A percentile compares a stretch with the other conserved stretches of the same genome.
Conservation (phyloP, 2,329 filamentous ascomycete genomes). For the Xylariaceae sp. region DNA sequence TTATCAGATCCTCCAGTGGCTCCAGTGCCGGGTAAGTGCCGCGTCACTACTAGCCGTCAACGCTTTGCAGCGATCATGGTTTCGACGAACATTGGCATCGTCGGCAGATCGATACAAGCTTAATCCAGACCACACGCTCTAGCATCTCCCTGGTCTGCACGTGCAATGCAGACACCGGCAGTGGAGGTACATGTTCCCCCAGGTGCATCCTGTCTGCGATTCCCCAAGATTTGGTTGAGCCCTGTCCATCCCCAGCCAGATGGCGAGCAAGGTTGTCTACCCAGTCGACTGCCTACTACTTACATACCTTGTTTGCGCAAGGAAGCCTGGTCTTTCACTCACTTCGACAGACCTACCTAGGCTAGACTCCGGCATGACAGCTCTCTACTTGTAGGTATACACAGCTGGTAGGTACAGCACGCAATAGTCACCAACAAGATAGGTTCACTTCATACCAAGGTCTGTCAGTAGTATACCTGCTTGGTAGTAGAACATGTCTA, state of each 20-base stretch:
- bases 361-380: not conserved
- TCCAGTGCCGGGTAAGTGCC: too few relatives aligned
- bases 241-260: conserved; percentile 3
- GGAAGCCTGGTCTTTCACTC: conserved; percentile 1
- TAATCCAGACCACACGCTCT: too few relatives aligned
- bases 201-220: conserved; percentile 1
- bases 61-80: too few relatives aligned
- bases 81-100: too few relatives aligned
- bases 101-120: too few relatives aligned
- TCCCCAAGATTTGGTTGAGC: conserved; percentile 13
- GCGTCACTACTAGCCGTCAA: too few relatives aligned
- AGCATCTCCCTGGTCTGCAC: not conserved
- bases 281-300: not conserved
- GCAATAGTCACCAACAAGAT: too few relatives aligned
- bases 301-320: conserved; percentile 4
- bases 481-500: too few relatives aligned
- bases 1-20: too few relatives aligned
- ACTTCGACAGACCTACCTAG: not conserved
- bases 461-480: too few relatives aligned
- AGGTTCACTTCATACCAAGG: too few relatives aligned
- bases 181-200: not conserved
- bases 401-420: too few relatives aligned
- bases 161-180: not conserved
- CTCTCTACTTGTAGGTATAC: not conserved
- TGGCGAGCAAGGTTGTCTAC: conserved; percentile 1